These are phyloP conservation scores for Comarum palustre DNA, from an alignment of 306 rosid species.

Conservation along the genomic window DNA sequence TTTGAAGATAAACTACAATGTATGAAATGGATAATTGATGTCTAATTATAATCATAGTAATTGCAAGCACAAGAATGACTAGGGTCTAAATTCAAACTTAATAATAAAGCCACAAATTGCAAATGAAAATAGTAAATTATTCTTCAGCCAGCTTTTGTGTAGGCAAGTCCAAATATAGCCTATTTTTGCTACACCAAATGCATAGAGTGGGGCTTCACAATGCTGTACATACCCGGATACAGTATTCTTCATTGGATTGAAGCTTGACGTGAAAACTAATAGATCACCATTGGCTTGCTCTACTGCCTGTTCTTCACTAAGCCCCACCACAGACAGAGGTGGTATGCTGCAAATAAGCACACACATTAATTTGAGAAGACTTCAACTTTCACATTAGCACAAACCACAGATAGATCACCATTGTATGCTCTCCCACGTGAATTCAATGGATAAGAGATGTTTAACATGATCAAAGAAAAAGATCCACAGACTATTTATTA, in stretches of 20 bases:
- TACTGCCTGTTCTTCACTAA: constrained; percentile 87
- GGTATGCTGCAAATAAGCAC: constrained; percentile 71
- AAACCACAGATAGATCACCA: no score
- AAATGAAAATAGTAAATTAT: background rate
- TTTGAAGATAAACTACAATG: background rate
- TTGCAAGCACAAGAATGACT: background rate
- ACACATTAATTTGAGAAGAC: constrained; percentile 13
- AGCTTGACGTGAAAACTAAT: constrained; percentile 72
- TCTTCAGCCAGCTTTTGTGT: background rate
- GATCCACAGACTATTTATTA: background rate
- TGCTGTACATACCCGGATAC: constrained; percentile 73
- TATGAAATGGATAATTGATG: constrained; percentile 1
- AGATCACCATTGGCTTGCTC: constrained; percentile 72
- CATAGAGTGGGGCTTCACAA: constrained; percentile 23
- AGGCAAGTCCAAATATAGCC: background rate
- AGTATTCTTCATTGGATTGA: constrained; percentile 95
- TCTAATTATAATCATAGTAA: background rate
- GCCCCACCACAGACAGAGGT: constrained; percentile 89
- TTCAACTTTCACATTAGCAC: background rate
- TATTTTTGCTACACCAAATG: background rate
- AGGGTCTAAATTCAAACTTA: background rate
- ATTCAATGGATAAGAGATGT: background rate
- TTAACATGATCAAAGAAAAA: background rate
- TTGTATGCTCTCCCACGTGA: background rate
- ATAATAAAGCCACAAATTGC: background rate